Evolutionary conservation across 768 basidiomycete genomes (phyloP), one percentile per base, ranked within the genome.

Genomic region (Candolleomyces aberdarensis): DNA sequence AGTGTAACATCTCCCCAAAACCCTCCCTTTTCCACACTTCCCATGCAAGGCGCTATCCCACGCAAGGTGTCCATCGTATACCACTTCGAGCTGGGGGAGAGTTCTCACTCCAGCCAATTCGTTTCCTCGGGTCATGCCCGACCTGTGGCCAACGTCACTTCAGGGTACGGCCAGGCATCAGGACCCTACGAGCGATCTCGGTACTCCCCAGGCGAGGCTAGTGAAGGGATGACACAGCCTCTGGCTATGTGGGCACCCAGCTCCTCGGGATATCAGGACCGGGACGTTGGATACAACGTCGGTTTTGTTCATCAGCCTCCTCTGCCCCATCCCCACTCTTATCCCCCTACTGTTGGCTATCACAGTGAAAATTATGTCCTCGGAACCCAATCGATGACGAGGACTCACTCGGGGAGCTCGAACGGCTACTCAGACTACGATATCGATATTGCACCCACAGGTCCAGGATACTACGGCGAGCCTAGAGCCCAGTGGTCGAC

Each of bases 51-150:
- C 7, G 44, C 43, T 22, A 26, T 20, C 2, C 22, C 63, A 31
- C 58, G 62, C 20, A 55, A 49, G 32, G 64, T 69, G n/a, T 69
- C 67, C 29, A 59, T 71, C 31, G 53, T 68, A n/a, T 71, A 68
- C 62, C 67, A 65, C 55, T 69, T 71, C 56, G 46, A 56, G 46
- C 8, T 63, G 4, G 44, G 57, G 15, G 44, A 40, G 17, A 26
- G 26, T 3, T 26, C 26, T 26, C 26, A 26, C 1, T 26, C 26
- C 26, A 1, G 26, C 26, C 29, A 39, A 6, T 39, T 22, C 52
- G 6, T 15, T 29, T 36, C 57, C 47, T 20, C 51, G 19, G 51
- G 13, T 15, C 26, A 11, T n/a, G 15, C 53, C 36, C 53, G 53
- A 26, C 53, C 26, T 55, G 53, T 55, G 53, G 53, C 53, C 32